Conservation (phyloP, 331 rosid species). For the Cydonia oblonga region DNA sequence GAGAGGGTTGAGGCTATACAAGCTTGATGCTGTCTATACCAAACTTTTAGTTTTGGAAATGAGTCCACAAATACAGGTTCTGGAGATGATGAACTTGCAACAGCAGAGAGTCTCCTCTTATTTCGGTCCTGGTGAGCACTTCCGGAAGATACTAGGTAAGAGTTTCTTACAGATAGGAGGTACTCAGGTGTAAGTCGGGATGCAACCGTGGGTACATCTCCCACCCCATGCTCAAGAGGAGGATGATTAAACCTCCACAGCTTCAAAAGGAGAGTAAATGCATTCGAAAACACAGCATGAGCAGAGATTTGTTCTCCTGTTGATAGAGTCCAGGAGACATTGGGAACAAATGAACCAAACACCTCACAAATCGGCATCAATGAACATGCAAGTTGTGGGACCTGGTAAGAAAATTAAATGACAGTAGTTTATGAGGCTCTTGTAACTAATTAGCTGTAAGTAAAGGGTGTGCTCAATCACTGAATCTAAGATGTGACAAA, state of each 20-base stretch:
- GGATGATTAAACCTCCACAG: slow-evolving; percentile 92
- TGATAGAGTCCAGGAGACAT: slow-evolving; percentile 51
- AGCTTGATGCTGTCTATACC: slow-evolving; percentile 98
- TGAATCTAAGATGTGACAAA: neutral
- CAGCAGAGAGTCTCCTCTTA: slow-evolving; percentile 70
- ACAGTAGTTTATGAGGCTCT: neutral
- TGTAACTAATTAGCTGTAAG: neutral
- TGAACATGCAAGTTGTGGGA: slow-evolving; percentile 96
- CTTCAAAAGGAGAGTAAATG: slow-evolving; percentile 85
- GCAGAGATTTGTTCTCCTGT: slow-evolving; percentile 81
- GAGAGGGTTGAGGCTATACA: slow-evolving; percentile 97
- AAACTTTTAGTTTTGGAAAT: slow-evolving; percentile 79
- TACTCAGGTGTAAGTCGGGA: slow-evolving; percentile 94
- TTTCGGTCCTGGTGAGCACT: slow-evolving; percentile 46
- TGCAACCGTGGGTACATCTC: slow-evolving; percentile 87
- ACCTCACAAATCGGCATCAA: slow-evolving; percentile 99
- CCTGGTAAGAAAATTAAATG: slow-evolving; percentile 36
- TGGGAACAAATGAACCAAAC: slow-evolving; percentile 88
- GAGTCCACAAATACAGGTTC: slow-evolving; percentile 85
- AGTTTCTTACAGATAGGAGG: slow-evolving; percentile 77
- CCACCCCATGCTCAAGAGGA: slow-evolving; percentile 88
- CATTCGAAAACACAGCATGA: slow-evolving; percentile 94
- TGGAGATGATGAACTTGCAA: slow-evolving; percentile 65
- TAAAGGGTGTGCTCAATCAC: neutral
- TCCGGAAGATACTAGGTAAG: slow-evolving; percentile 58